phyloP scores from a whole-genome alignment of 345 rosid genomes.

The Luvunga scandens region DNA sequence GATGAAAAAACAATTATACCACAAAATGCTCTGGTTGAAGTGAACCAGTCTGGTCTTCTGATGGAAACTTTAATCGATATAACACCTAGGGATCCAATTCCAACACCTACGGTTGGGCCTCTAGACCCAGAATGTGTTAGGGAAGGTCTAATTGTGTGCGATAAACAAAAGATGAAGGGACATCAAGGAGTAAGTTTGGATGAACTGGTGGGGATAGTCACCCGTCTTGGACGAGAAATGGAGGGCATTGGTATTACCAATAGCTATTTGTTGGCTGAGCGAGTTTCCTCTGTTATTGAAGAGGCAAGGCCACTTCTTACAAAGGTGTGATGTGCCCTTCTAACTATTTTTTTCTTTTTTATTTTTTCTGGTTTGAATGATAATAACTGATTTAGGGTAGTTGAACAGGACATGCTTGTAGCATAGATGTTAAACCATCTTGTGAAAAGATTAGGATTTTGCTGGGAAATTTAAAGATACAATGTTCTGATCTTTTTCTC shows the following conservation, averaged over 20 bases:
- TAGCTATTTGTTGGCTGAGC: slow-evolving; percentile 64
- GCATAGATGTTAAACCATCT: neutral
- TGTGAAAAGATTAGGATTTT: neutral
- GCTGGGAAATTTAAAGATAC: neutral
- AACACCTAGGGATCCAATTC: slow-evolving; percentile 86
- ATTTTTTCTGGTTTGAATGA: neutral
- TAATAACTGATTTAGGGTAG: neutral
- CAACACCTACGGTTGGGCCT: slow-evolving; percentile 78
- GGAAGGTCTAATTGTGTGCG: slow-evolving; percentile 89
- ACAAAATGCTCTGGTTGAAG: slow-evolving; percentile 81
- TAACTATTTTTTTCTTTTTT: neutral
- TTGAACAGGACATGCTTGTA: neutral
- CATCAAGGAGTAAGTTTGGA: slow-evolving; percentile 92
- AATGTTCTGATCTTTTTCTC: neutral
- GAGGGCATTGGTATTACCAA: slow-evolving; percentile 79
- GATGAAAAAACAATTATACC: slow-evolving; percentile 95
- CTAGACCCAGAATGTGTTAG: slow-evolving; percentile 67
- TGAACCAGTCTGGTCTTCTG: slow-evolving; percentile 97
- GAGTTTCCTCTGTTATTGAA: slow-evolving; percentile 74
- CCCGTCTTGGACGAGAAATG: slow-evolving; percentile 84
- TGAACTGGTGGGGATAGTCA: slow-evolving; percentile 81
- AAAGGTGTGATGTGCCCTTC: slow-evolving; percentile 61
- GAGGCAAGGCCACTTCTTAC: slow-evolving; percentile 83
- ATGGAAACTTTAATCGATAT: slow-evolving; percentile 97
- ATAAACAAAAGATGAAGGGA: slow-evolving; percentile 87